These are phyloP conservation scores for Exophiala sp. DNA, from an alignment of 2,329 filamentous ascomycete genomes.

Conservation along the genomic window DNA sequence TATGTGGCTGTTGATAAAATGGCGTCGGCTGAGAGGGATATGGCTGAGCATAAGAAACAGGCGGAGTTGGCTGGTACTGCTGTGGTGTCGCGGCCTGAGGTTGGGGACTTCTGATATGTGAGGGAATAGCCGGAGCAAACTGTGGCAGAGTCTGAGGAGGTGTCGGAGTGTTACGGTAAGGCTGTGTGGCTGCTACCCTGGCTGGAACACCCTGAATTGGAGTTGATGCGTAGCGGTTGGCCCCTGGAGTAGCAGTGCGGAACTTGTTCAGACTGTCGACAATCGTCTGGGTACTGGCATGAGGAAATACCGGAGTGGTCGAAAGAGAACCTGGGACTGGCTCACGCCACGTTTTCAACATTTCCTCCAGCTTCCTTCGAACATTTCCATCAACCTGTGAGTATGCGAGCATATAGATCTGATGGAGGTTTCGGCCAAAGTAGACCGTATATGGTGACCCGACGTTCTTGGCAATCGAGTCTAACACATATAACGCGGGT, in stretches of 20 bases:
- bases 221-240: constrained; percentile 53
- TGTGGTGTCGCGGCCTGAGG: constrained; percentile 21
- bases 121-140: constrained; percentile 8
- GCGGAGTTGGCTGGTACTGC: constrained; percentile 32
- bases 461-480: constrained; percentile 98
- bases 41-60: constrained; percentile 11
- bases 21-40: constrained; percentile 8
- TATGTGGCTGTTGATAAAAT: constrained; percentile 13
- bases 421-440: constrained; percentile 84
- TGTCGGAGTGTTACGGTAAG: constrained; percentile 33
- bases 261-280: constrained; percentile 92
- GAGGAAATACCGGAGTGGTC: constrained; percentile 84
- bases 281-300: constrained; percentile 82
- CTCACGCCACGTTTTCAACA: constrained; percentile 97
- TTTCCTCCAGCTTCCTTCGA: constrained; percentile 89
- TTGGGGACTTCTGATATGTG: constrained; percentile 17
- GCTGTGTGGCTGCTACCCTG: constrained; percentile 52
- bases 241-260: constrained; percentile 49
- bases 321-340: constrained; percentile 92
- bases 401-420: constrained; percentile 96
- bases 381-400: constrained; percentile 79
- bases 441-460: constrained; percentile 96
- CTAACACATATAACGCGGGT: constrained; percentile 93
- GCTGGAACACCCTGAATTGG: constrained; percentile 40
- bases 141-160: constrained; percentile 23